These are phyloP conservation scores for Pseudomicrostroma phylloplanum DNA, from an alignment of 1,284 basidiomycete species.

Conservation along the genomic window DNA sequence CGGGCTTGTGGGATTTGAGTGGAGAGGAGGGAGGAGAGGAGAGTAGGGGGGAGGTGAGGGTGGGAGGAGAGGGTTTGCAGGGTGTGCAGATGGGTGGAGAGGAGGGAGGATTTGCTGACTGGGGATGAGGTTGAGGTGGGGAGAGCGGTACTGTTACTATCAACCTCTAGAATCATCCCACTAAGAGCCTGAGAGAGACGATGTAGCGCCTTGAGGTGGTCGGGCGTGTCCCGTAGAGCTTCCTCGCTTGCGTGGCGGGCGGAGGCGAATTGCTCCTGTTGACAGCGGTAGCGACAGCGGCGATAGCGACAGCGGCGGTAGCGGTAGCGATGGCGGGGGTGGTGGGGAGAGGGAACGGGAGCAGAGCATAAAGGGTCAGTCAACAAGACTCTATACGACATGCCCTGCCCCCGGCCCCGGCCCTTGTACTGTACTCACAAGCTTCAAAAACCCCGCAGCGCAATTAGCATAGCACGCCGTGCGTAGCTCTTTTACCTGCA, in stretches of 20 bases:
- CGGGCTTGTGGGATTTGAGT: slow-evolving; percentile 49
- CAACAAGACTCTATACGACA: background rate
- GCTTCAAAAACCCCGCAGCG: slow-evolving; percentile 68
- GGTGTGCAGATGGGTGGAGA: background rate
- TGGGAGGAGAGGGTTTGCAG: slow-evolving; percentile 61
- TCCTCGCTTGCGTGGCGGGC: no score
- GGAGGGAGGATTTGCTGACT: background rate
- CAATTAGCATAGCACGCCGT: slow-evolving; percentile 65
- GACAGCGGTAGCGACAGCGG: no score
- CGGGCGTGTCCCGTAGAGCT: slow-evolving; percentile 79
- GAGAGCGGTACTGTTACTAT: background rate
- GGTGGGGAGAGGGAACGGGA: slow-evolving; percentile 12
- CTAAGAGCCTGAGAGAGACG: slow-evolving; percentile 80
- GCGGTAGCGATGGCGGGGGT: no score
- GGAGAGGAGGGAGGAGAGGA: slow-evolving; percentile 37
- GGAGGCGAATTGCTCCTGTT: no score
- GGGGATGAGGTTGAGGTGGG: background rate
- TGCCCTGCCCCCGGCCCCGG: slow-evolving; percentile 53
- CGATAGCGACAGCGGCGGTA: no score
- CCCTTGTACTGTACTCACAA: no score
- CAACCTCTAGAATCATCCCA: slow-evolving; percentile 52
- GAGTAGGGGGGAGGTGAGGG: slow-evolving; percentile 59
- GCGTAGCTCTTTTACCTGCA: slow-evolving; percentile 20
- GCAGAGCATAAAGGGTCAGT: slow-evolving; percentile 30
- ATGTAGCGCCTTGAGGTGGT: slow-evolving; percentile 79